Evolutionary conservation across 148 eudicot genomes (phyloP), one percentile per base, ranked within the genome.

Genomic region (Arctostaphylos glauca): DNA sequence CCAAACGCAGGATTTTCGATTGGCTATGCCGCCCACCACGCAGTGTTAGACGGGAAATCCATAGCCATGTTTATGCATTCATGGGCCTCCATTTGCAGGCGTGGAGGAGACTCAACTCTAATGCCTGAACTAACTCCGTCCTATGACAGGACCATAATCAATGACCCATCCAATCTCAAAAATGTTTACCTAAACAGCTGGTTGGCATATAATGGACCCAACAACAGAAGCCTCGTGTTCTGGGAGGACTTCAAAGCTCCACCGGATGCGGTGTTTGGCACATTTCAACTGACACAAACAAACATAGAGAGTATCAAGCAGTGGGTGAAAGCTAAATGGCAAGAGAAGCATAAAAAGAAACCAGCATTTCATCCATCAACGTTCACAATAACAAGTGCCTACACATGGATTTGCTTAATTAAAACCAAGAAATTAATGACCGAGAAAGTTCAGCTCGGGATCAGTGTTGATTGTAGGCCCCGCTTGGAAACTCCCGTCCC

Each of bases 31-130:
- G 60, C 71, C 19, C 84, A 82, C 74, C 84, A 76, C 41, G 74
- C 47, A 1, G 60, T 76, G 5, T 13, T 82, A 4, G 84, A 82
- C 16, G 84, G 84, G 21, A 82, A 75, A 82, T 23, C 80, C 62
- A 64, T 79, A 6, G 8, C 84, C 5, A 82, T 82, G 84, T 82
- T 82, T 38, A 75, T 82, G 74, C 74, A 76, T 3, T 43, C 84
- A 5, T 82, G 84, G 84, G 80, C 80, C 44, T 82, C 54, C 3
- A 75, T 76, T 19, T 82, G 84, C 48, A 58, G 46, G 72, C 52
- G 13, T 10, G 50, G n/a, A 0, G 64, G 23, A 4, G 74, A 38
- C 49, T 41, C 68, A 74, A 73, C 47, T 44, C 50, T 74, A 23
- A 15, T 16, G 3, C 38, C 74, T 3, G 74, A 60, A 43, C 41